phyloP scores from a whole-genome alignment of 106 monocot species.

The Dactylorhiza incarnata region DNA sequence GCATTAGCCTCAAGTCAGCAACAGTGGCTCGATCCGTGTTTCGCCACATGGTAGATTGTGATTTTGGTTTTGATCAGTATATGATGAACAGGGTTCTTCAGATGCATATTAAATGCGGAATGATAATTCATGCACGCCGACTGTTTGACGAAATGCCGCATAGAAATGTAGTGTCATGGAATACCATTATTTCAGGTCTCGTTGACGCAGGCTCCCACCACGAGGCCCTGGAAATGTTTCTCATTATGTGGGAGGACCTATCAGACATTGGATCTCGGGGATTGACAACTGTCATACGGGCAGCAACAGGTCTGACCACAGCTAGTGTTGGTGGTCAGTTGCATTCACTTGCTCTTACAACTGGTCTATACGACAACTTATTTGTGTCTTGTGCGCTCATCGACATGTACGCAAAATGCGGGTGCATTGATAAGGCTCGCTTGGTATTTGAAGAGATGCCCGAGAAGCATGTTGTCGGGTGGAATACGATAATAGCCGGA shows the following conservation, averaged over 20 bases:
- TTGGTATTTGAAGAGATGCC: slow-evolving; percentile 73
- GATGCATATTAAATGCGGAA: slow-evolving; percentile 67
- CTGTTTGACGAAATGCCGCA: slow-evolving; percentile 71
- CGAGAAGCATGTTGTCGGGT: slow-evolving; percentile 59
- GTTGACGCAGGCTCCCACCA: slow-evolving; percentile 33
- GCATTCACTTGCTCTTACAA: slow-evolving; percentile 37
- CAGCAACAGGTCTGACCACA: slow-evolving; percentile 30
- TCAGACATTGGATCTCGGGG: slow-evolving; percentile 28
- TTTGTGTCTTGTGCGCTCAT: slow-evolving; percentile 52
- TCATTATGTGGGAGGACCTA: slow-evolving; percentile 36
- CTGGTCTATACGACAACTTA: slow-evolving; percentile 21
- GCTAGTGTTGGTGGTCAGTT: slow-evolving; percentile 41
- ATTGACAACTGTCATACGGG: slow-evolving; percentile 38
- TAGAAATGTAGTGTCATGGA: slow-evolving; percentile 49
- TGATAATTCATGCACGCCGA: slow-evolving; percentile 43
- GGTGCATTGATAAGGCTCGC: slow-evolving; percentile 47
- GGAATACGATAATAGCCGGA: slow-evolving; percentile 75
- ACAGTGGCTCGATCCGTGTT: slow-evolving; percentile 36
- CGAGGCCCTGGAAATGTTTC: slow-evolving; percentile 55
- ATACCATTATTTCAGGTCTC: slow-evolving; percentile 55
- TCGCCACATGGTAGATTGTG: slow-evolving; percentile 35
- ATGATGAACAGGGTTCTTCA: slow-evolving; percentile 56
- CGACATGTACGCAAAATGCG: slow-evolving; percentile 86
- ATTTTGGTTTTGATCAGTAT: slow-evolving; percentile 59
- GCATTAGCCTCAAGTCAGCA: slow-evolving; percentile 38